Evolutionary conservation across 1,284 basidiomycete species (phyloP).

Genomic region (Ustanciosporium gigantosporum): DNA sequence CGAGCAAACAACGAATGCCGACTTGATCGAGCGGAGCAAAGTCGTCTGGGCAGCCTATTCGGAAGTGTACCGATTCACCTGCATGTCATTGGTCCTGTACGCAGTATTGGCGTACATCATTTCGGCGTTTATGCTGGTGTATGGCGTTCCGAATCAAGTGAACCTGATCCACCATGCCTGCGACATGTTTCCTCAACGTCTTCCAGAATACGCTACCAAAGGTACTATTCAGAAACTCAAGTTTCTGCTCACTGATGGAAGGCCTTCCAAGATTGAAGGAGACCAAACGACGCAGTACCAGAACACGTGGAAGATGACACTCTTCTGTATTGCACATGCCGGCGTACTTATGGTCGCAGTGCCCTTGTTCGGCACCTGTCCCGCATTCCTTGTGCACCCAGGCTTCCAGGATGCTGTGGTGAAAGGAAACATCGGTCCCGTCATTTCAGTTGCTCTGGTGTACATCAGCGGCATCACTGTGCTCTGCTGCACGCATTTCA

Average conservation of each 20-base stretch:
- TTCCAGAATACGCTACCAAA: too few relatives aligned
- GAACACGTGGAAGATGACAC: constrained; percentile 6
- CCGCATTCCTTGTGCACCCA: constrained; percentile 2
- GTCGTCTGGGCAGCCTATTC: constrained; percentile 5
- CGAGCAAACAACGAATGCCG: too few relatives aligned
- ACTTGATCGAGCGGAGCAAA: too few relatives aligned
- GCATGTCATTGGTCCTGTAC: constrained; percentile 1
- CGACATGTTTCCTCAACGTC: too few relatives aligned
- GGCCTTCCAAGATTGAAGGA: too few relatives aligned
- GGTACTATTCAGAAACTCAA: too few relatives aligned
- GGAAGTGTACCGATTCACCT: not conserved
- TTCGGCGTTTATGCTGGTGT: not conserved
- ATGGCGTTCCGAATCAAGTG: constrained; percentile 5
- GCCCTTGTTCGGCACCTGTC: constrained; percentile 2
- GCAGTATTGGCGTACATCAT: not conserved
- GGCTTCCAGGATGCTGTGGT: not conserved
- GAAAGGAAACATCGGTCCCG: not conserved
- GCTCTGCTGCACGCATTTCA: constrained; percentile 4
- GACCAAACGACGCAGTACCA: too few relatives aligned
- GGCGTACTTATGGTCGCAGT: constrained; percentile 1
- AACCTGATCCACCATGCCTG: constrained; percentile 6
- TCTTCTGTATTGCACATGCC: not conserved
- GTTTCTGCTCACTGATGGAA: too few relatives aligned
- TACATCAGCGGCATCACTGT: constrained; percentile 1
- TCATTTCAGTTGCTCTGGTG: not conserved